These are phyloP conservation scores for Licmophora abbreviata DNA, from an alignment of 108 stramenopile species.

Conservation along the genomic window DNA sequence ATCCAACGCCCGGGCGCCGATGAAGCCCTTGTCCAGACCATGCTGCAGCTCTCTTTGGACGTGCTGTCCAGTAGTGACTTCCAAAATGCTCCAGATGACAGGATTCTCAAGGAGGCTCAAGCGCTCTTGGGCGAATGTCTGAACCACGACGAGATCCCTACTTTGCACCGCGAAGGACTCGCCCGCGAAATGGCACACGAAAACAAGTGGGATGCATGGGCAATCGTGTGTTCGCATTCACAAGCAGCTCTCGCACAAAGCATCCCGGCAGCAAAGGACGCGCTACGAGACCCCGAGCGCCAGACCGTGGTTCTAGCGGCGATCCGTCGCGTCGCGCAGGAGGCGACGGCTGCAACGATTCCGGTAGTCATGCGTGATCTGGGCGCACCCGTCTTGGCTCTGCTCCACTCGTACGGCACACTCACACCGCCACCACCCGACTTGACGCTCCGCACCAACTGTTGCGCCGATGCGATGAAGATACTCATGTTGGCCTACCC, in stretches of 20 bases:
- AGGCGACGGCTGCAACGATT: conserved; percentile 14
- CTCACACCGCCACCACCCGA: conserved; percentile 10
- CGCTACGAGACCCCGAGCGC: conserved; percentile 17
- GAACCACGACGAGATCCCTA: conserved; percentile 21
- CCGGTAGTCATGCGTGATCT: conserved; percentile 26
- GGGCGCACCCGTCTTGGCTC: conserved; percentile 43
- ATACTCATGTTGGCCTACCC: conserved; percentile 62
- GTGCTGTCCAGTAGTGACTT: conserved; percentile 9
- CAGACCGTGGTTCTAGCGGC: conserved; percentile 37
- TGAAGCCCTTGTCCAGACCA: conserved; percentile 26
- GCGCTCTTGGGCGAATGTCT: conserved; percentile 38
- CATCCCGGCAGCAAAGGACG: conserved; percentile 36
- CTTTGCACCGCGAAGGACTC: conserved; percentile 29
- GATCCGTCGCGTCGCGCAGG: conserved; percentile 29
- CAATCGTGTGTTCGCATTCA: conserved; percentile 21
- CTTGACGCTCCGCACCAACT: conserved; percentile 23
- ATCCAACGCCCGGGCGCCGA: conserved; percentile 5
- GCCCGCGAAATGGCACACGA: conserved; percentile 23
- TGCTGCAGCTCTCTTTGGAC: conserved; percentile 29
- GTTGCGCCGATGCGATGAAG: conserved; percentile 64
- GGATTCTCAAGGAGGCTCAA: conserved; percentile 14
- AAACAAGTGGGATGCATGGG: conserved; percentile 62
- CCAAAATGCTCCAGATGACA: too few relatives aligned
- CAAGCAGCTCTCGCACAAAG: conserved; percentile 29
- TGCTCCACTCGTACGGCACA: conserved; percentile 55